Evolutionary conservation across 306 rosid species (phyloP), one percentile per base, ranked within the genome.

Genomic region (Vigna nakashimae): DNA sequence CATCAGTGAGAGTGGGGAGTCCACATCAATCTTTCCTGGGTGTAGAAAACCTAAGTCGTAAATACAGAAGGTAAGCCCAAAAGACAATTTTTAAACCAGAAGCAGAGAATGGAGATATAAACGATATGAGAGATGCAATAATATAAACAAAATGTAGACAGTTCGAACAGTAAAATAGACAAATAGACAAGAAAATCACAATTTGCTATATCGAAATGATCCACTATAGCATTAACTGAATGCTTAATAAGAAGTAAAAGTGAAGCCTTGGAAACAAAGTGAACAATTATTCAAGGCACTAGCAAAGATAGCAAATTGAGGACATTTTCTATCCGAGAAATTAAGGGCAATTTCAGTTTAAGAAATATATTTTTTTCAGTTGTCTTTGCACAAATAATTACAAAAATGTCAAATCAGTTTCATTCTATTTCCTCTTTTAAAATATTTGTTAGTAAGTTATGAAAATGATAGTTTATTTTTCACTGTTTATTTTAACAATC

Each of bases 1-100:
- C 36, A 77, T 74, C 63, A 93, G 80, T 28, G 98, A 87, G 28
- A 82, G 86, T 49, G 76, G 14, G 2, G 76, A 53, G 17, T 58
- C 82, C 59, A 11, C 60, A 69, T 88, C 82, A n/a, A 65, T 43
- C 63, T 49, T 73, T 12, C 45, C 76, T 57, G 46, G 88, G 65
- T 76, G 82, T 76, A 84, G 74, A 75, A 84, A 71, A 55, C 98
- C 98, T 93, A 86, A 74, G 78, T 59, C 51, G 78, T 64, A 38
- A 80, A 49, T 67, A 79, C 59, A 22, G 18, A 45, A 48, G 46
- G 48, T 60, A 69, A 57, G 51, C 40, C 28, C 28, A 5, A 67
- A 28, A 62, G 17, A 53, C 48, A 71, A n/a, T 8, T 50, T 10
- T n/a, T 22, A 22, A 79, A 28, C 74, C 73, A 63, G 30, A 45